These are phyloP conservation scores for Cordyceps farinosa DNA, from an alignment of 2,329 filamentous ascomycete species.

Conservation along the genomic window DNA sequence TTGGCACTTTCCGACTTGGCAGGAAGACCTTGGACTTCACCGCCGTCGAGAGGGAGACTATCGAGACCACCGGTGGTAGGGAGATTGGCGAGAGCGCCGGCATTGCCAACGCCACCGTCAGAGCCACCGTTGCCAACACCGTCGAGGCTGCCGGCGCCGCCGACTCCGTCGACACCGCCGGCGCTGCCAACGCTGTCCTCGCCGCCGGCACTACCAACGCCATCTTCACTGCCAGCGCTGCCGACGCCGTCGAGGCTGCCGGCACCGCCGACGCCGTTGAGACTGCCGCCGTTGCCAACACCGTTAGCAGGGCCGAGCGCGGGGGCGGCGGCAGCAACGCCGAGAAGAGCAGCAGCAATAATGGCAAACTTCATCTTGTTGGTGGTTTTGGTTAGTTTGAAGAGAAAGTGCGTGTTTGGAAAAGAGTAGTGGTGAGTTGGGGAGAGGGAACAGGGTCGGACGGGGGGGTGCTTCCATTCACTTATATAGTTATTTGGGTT, in stretches of 20 bases:
- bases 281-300: not conserved
- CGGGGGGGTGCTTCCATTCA: not conserved
- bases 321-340: slow-evolving; percentile 2
- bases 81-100: not conserved
- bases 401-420: not conserved
- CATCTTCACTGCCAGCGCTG: not conserved
- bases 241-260: not conserved
- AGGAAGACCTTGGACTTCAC: no score
- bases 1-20: no score
- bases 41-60: no score
- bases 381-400: not conserved
- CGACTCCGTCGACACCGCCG: not conserved
- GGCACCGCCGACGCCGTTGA: not conserved
- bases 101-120: not conserved
- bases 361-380: slow-evolving; percentile 10
- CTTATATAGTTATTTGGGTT: not conserved
- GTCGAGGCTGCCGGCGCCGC: not conserved
- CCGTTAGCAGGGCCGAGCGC: not conserved
- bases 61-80: no score
- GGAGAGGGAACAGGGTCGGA: no score
- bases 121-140: not conserved
- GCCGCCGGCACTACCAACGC: not conserved
- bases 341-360: not conserved
- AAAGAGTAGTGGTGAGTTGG: not conserved
- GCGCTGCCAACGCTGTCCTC: not conserved